Percentiles rank a stretch among this genome's conserved stretches.
phyloP scores from a whole-genome alignment of 108 stramenopile species.

The Nannochloropsis oceanica region DNA sequence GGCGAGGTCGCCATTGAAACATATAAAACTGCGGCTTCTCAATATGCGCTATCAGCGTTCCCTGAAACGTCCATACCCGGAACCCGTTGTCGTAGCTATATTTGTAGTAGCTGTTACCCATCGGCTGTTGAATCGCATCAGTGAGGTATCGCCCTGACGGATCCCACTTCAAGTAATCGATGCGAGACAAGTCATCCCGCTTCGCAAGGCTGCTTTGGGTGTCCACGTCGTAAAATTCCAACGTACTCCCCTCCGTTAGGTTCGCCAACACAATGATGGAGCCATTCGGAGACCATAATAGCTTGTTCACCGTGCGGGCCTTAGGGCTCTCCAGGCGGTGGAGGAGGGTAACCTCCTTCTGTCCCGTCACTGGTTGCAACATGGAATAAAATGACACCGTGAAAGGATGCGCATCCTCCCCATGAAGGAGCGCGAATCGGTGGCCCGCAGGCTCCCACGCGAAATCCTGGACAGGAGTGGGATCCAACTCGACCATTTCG shows the following conservation, averaged over 20 bases:
- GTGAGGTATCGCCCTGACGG: conserved; percentile 74
- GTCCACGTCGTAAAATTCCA: conserved; percentile 88
- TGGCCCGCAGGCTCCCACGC: conserved; percentile 84
- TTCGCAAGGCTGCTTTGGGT: conserved; percentile 50
- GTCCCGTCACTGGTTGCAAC: conserved; percentile 37
- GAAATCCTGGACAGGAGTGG: conserved; percentile 59
- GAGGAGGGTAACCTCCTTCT: conserved; percentile 48
- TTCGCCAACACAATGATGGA: conserved; percentile 65
- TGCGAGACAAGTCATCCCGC: conserved; percentile 76
- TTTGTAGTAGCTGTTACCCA: conserved; percentile 81
- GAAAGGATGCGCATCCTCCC: conserved; percentile 71
- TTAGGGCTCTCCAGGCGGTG: conserved; percentile 50
- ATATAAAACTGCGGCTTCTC: conserved; percentile 81
- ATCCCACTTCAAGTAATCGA: conserved; percentile 85
- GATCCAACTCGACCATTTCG: conserved; percentile 65
- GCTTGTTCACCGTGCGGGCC: conserved; percentile 62
- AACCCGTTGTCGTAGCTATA: conserved; percentile 94
- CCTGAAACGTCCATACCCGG: conserved; percentile 83
- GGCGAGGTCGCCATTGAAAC: conserved; percentile 82
- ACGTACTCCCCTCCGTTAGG: conserved; percentile 39
- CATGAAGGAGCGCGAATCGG: conserved; percentile 81
- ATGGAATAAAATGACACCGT: conserved; percentile 85
- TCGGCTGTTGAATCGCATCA: conserved; percentile 72
- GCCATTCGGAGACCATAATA: conserved; percentile 90
- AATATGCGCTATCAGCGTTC: neutral